Base-by-base conservation (phyloP, 192 early-diverging fungal genomes). In the Coemansia sp. region DNA sequence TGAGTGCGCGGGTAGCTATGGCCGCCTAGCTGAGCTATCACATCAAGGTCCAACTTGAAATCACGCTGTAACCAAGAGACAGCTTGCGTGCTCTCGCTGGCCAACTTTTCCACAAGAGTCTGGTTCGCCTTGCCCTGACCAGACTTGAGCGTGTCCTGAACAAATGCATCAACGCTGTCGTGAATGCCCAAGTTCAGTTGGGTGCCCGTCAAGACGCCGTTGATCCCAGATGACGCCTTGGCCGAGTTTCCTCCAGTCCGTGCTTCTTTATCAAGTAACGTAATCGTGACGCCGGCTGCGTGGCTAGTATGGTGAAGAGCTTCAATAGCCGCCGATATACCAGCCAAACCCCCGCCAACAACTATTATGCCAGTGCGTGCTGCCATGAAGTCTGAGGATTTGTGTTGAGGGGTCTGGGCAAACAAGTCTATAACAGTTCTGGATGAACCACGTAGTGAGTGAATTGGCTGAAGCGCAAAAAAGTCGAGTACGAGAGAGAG, bases 211-310 rank as follows among this genome's bases (percentile, higher is more conserved):
- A 88, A 77, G 32, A 88, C 93, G 35, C 93, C 93, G 80, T 95
- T 98, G 73, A 98, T 98, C 51, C 95, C 95, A 4, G 93, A 95
- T 13, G 93, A 95, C 19, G 95, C 95, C 80, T 97, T 97, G 58
- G 93, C 94, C 34, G 93, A 95, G 85, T 97, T 97, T 23, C 93
- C 93, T 36, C 82, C 70, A 6, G 56, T 58, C 11, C 64, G 63
- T 11, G 45, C 32, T 46, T 73, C 70, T 47, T 73, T 73, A 17
- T 73, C 70, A 2, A 73, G 50, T 6, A 73, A 50, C 3, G 58
- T 32, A 31, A 73, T 60, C 7, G 50, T 51, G 15, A 51, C 45
- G 5, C 58, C 53, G 17, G 50, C 22, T 8, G 11, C 15, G 14
- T 57, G 37, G 17, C 43, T 32, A 14, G 70, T 66, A 39, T 58